These are phyloP conservation scores for Eremochloa ophiuroides DNA, from an alignment of 176 grass and related monocot genomes.

Conservation along the genomic window DNA sequence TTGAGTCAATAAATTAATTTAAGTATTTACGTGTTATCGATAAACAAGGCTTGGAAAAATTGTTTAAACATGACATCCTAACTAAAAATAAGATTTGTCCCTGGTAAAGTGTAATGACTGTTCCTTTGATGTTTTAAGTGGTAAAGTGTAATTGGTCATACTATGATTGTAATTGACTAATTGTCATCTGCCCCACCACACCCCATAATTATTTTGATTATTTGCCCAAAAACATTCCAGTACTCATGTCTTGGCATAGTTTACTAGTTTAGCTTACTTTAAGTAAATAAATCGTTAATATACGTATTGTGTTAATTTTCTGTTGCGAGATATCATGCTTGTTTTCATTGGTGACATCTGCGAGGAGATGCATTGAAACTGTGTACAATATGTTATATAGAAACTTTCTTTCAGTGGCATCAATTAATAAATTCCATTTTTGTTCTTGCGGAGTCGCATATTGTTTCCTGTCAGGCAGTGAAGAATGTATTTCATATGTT, in stretches of 20 bases:
- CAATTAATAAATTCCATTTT: conserved; percentile 6
- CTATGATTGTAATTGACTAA: not conserved
- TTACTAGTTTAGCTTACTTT: not conserved
- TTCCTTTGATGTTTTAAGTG: not conserved
- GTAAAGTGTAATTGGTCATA: not conserved
- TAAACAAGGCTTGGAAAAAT: not conserved
- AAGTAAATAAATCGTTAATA: not conserved
- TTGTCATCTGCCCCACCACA: not conserved
- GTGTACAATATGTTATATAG: not conserved
- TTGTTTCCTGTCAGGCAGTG: not conserved
- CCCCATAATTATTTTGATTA: not conserved
- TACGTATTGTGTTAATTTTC: not conserved
- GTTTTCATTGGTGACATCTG: not conserved
- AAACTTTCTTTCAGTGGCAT: not conserved
- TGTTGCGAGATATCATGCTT: not conserved
- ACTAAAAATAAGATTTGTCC: not conserved
- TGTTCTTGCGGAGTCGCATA: not conserved
- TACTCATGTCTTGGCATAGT: not conserved
- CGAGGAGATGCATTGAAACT: not conserved
- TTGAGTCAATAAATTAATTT: not conserved
- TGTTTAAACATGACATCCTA: conserved; percentile 14
- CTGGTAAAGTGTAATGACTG: not conserved
- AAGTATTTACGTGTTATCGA: not conserved
- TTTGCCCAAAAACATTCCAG: not conserved
- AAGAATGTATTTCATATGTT: conserved; percentile 1